Conservation (phyloP, 2,329 filamentous ascomycete species). For the Tricladium varicosporioides region DNA sequence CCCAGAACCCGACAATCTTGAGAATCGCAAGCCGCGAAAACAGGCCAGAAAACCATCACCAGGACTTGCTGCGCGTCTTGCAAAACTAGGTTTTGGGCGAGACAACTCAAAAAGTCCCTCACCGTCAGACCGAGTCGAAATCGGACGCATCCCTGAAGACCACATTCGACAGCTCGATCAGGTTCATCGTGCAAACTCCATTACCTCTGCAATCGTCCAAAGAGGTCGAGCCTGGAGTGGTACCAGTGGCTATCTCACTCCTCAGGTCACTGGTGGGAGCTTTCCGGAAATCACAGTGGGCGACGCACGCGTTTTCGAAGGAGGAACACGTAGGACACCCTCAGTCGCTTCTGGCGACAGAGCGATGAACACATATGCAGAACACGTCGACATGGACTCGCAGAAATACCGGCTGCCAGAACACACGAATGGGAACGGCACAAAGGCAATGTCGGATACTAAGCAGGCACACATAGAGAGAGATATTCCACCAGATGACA, state of each 20-base stretch:
- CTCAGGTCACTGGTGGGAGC: conserved; percentile 31
- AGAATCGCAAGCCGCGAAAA: conserved; percentile 13
- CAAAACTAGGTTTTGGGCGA: conserved; percentile 59
- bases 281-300: conserved; percentile 22
- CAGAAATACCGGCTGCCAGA: conserved; percentile 74
- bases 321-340: conserved; percentile 24
- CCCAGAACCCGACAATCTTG: neutral
- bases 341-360: conserved; percentile 26
- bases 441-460: conserved; percentile 58
- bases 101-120: conserved; percentile 23
- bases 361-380: conserved; percentile 29
- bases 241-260: conserved; percentile 42
- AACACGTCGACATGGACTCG: conserved; percentile 63
- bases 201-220: conserved; percentile 48
- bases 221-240: conserved; percentile 73
- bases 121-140: conserved; percentile 44
- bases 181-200: conserved; percentile 58
- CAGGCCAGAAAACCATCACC: conserved; percentile 57
- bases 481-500: conserved; percentile 38
- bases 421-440: conserved; percentile 65
- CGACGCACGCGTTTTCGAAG: conserved; percentile 27
- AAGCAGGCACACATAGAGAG: conserved; percentile 57
- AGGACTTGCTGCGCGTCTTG: conserved; percentile 62
- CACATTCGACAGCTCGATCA: conserved; percentile 69
- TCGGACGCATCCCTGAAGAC: conserved; percentile 66